Evolutionary conservation across 2,329 filamentous ascomycete genomes (phyloP).

Genomic region (Aspergillus calidoustus): DNA sequence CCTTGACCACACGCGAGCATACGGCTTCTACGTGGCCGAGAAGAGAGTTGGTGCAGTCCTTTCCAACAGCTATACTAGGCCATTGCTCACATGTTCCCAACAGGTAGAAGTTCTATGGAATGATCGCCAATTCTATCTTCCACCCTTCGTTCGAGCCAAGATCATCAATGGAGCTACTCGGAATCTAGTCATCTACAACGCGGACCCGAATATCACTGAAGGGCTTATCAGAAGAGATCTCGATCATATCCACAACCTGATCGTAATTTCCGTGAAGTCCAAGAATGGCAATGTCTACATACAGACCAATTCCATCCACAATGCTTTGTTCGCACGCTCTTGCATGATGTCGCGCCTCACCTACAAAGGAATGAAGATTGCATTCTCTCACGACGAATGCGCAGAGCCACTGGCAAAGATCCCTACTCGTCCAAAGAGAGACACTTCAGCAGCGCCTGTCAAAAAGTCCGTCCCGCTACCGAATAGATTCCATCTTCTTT

Average conservation of each 20-base stretch:
- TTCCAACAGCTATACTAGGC: background rate
- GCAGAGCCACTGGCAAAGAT: constrained; percentile 58
- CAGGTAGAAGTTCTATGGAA: constrained; percentile 73
- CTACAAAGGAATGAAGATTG: constrained; percentile 73
- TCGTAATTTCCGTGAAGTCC: constrained; percentile 69
- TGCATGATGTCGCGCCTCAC: constrained; percentile 73
- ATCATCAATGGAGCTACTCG: constrained; percentile 70
- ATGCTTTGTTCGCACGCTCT: constrained; percentile 73
- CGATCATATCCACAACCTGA: constrained; percentile 80
- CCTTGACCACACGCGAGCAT: constrained; percentile 64
- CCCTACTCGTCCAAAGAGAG: constrained; percentile 36
- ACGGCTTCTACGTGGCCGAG: constrained; percentile 70
- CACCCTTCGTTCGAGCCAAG: constrained; percentile 66
- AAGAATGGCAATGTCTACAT: constrained; percentile 66
- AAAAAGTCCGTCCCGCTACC: constrained; percentile 41
- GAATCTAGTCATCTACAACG: constrained; percentile 71
- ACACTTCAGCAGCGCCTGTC: constrained; percentile 29
- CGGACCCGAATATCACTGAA: constrained; percentile 64
- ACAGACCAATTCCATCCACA: constrained; percentile 76
- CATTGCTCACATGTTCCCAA: background rate
- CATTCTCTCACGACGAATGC: constrained; percentile 76
- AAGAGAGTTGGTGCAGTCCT: constrained; percentile 62
- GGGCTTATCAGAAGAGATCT: constrained; percentile 71
- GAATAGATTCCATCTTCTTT: constrained; percentile 68
- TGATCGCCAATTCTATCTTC: constrained; percentile 70